Base-by-base conservation (phyloP, 495 filamentous ascomycete species). In the Stereocaulon alpinum region DNA sequence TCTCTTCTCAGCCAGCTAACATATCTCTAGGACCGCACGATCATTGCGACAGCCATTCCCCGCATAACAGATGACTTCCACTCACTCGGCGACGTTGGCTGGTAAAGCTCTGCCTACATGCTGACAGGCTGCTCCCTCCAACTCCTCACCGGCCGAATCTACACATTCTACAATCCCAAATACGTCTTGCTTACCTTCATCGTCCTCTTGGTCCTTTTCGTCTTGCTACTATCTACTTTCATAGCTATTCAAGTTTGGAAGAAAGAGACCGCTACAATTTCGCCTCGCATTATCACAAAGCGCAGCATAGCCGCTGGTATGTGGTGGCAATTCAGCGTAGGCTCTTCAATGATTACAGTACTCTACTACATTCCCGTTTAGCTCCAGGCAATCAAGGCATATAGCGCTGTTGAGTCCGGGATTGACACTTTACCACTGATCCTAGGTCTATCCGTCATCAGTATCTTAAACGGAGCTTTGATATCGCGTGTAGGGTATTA, bases 91-190 rank as follows among this genome's bases (percentile, higher is more conserved):
- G 81, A 87, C 54, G 79, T 88, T 2, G 82, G 82, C 42, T 89
- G 86, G 72, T 85, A 85, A 68, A 79, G 74, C 17, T 76, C 76
- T 18, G 77, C 84, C 40, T 89, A 84, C 68, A 77, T 91, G 58
- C 79, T 91, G 65, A 85, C 82, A 24, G 80, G 80, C 2, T 85
- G 80, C 68, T 70, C 85, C 11, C 79, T 91, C 40, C 84, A 87
- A 61, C 74, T 91, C 24, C 70, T 86, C 40, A 87, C 86, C 64
- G 89, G 89, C 63, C 83, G 84, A 63, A 67, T 92, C 54, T 93
- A 92, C 73, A 85, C 82, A 4, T 89, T 87, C 76, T 89, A 85
- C 70, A 66, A 67, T 68, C 74, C 80, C 59, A 86, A 85, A 64
- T 71, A 63, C 59, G 73, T 81, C 40, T 82, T 80, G 55, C 61